phyloP scores from a whole-genome alignment of 805 yeast genomes.

The Metschnikowia aberdeeniae region DNA sequence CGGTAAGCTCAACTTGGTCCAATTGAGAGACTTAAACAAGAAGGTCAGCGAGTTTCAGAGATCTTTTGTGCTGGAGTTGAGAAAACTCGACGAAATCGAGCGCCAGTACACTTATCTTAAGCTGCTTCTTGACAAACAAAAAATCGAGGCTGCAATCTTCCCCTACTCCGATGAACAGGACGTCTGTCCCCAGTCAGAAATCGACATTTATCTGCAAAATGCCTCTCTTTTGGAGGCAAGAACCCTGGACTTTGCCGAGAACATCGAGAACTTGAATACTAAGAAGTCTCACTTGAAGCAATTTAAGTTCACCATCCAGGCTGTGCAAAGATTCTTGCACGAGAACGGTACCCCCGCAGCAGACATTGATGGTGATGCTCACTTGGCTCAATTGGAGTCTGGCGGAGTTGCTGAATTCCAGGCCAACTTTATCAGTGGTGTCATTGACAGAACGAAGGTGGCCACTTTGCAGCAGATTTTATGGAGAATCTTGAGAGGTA shows the following conservation, averaged over 20 bases:
- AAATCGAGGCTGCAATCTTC: constrained; percentile 34
- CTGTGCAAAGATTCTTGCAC: constrained; percentile 34
- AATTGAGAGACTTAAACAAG: constrained; percentile 79
- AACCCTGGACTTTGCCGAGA: constrained; percentile 63
- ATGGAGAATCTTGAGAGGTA: constrained; percentile 94
- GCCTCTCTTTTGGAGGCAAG: constrained; percentile 70
- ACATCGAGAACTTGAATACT: constrained; percentile 58
- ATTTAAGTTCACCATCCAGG: constrained; percentile 48
- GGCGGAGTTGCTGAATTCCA: constrained; percentile 29
- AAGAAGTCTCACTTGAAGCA: constrained; percentile 68
- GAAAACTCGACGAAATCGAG: constrained; percentile 80
- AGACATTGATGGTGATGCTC: constrained; percentile 34
- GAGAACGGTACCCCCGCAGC: constrained; percentile 23
- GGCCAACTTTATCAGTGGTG: constrained; percentile 66
- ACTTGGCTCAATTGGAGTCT: constrained; percentile 36
- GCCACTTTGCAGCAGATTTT: constrained; percentile 72
- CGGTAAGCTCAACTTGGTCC: constrained; percentile 83
- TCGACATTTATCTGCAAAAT: constrained; percentile 66
- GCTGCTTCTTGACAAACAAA: constrained; percentile 47
- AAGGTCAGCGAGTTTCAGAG: constrained; percentile 84
- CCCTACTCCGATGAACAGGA: constrained; percentile 28
- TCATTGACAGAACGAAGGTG: constrained; percentile 68
- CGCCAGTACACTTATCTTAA: constrained; percentile 59
- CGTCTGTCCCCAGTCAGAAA: constrained; percentile 47
- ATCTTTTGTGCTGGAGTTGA: constrained; percentile 81